Evolutionary conservation across 495 filamentous ascomycete species (phyloP), one percentile per base, ranked within the genome.

Genomic region (Cladorrhinum samala): DNA sequence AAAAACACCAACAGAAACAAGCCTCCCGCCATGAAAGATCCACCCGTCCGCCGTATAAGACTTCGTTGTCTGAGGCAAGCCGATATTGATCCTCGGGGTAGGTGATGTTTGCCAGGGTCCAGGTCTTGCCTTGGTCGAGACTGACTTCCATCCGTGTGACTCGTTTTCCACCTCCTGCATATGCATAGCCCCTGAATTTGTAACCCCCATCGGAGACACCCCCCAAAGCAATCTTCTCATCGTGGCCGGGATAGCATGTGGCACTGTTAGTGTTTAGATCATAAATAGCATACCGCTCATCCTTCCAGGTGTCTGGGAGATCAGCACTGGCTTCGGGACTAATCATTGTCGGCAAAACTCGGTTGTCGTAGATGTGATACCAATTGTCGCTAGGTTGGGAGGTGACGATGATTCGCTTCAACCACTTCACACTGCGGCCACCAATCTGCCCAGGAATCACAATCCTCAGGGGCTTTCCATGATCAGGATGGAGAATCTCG

Each of bases 321-420:
- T 80, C 77, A 1, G 85, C 85, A 38, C 88, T 79, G 69, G 87
- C 85, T 54, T 95, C 91, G 0, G 92, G 91, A 9, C 80, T 83
- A 13, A 96, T 79, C 82, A 84, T 92, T 0, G 89, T 95, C 14
- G 92, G 92, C 43, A 97, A 68, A 8, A 96, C 91, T 42, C 92
- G 74, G 58, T 97, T 97, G 62, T 97, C 92, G 62, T 94, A 89
- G 50, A 94, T 89, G 66, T 97, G 92, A 58, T 96, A 97, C 91
- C 91, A 96, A 58, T 95, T 96, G 46, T 92, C 86, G 62, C 89
- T 95, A 0, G 92, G 92, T 3, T 69, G 67, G 5, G 82, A 78
- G 0, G 90, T 93, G 44, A 96, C 61, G 25, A 91, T 86, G 46
- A 97, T 77, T 39, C 77, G 84, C 73, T 87, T 95, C 55, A 97